Percentiles rank a stretch among this genome's conserved stretches.
phyloP scores from a whole-genome alignment of 1,284 basidiomycete genomes.

The Schizophyllum commune region DNA sequence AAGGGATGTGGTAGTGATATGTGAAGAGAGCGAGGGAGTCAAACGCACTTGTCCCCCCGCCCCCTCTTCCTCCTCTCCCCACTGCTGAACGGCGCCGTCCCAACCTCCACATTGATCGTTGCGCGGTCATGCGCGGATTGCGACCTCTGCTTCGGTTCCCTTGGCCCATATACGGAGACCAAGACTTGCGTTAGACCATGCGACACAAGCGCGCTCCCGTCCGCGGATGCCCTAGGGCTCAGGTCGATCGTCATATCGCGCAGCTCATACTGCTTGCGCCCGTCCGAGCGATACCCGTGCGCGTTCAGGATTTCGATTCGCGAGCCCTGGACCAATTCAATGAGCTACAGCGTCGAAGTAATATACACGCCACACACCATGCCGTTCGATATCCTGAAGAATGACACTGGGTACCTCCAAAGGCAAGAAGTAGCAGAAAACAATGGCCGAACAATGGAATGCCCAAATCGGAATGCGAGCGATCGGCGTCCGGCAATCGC shows the following conservation, averaged over 20 bases:
- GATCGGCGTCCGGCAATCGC: too few species aligned
- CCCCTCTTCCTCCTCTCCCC: constrained; percentile 70
- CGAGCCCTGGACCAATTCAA: too few species aligned
- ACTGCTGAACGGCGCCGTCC: constrained; percentile 80
- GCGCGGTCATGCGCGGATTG: constrained; percentile 78
- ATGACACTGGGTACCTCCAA: too few species aligned
- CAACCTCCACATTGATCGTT: constrained; percentile 80
- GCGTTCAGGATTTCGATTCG: constrained; percentile 81
- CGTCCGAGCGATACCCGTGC: constrained; percentile 86
- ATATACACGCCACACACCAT: too few species aligned
- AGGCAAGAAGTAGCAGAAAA: too few species aligned
- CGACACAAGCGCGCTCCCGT: constrained; percentile 78
- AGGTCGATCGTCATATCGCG: constrained; percentile 79
- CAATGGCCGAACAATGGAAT: too few species aligned
- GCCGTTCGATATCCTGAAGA: too few species aligned
- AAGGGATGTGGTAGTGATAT: too few species aligned
- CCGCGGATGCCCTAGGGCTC: constrained; percentile 68
- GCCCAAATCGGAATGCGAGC: too few species aligned
- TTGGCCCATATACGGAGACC: constrained; percentile 85
- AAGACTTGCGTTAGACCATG: constrained; percentile 89
- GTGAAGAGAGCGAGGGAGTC: too few species aligned
- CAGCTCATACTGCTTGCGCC: constrained; percentile 84
- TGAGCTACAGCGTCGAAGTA: too few species aligned
- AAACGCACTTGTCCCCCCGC: constrained; percentile 75
- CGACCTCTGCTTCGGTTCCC: constrained; percentile 75